These are phyloP conservation scores for Mangifera indica DNA, from an alignment of 345 rosid species.

Conservation along the genomic window DNA sequence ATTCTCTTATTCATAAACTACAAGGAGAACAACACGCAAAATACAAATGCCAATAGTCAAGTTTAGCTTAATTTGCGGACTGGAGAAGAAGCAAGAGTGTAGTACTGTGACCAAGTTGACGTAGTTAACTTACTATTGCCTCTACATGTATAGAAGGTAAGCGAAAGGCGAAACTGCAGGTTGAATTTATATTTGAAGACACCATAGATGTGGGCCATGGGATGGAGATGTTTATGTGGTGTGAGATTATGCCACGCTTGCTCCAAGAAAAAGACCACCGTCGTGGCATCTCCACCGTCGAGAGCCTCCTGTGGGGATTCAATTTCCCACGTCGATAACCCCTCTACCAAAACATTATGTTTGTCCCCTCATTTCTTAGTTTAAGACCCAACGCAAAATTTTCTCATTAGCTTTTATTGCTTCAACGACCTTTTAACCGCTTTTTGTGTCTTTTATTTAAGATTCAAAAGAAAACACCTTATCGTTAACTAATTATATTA, in stretches of 20 bases:
- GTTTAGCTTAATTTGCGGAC: too few species aligned
- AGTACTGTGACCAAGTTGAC: background rate
- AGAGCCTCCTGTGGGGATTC: conserved; percentile 35
- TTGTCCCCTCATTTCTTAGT: background rate
- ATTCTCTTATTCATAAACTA: background rate
- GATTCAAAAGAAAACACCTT: too few species aligned
- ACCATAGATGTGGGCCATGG: background rate
- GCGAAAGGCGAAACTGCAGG: background rate
- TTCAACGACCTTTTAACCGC: background rate
- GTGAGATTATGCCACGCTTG: conserved; percentile 43
- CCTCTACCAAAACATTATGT: background rate
- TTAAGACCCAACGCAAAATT: background rate
- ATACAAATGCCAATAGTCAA: background rate
- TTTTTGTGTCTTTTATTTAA: too few species aligned
- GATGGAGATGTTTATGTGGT: conserved; percentile 14
- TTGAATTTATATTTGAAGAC: background rate
- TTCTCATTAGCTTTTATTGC: background rate
- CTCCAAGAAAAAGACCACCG: conserved; percentile 7
- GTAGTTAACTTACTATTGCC: too few species aligned
- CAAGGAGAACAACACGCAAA: background rate
- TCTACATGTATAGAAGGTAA: too few species aligned
- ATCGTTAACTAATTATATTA: too few species aligned
- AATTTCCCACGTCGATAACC: conserved; percentile 44
- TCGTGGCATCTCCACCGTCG: conserved; percentile 72
- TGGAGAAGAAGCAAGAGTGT: background rate